Conservation (phyloP, 2,329 filamentous ascomycete species). For the Peltaster fructicola region DNA sequence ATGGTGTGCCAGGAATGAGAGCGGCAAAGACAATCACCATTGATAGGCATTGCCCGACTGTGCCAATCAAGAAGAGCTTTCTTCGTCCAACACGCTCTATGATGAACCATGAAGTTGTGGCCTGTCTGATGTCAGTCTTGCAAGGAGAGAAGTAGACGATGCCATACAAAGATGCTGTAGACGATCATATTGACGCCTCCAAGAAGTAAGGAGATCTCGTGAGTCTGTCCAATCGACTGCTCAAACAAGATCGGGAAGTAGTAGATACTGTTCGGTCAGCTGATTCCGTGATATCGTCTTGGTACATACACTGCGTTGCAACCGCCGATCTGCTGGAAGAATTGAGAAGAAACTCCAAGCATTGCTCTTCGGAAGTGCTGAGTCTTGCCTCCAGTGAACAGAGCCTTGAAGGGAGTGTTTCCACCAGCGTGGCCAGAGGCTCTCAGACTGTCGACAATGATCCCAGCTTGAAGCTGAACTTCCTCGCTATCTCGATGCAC, state of each 20-base stretch:
- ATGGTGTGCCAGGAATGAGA: constrained; percentile 16
- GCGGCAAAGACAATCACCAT: constrained; percentile 29
- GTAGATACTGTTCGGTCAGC: constrained; percentile 40
- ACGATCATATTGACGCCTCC: constrained; percentile 35
- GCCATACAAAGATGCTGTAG: too few relatives aligned
- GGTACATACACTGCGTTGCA: constrained; percentile 27
- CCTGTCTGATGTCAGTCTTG: too few relatives aligned
- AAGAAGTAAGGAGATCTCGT: constrained; percentile 24
- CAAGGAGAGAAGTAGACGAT: too few relatives aligned
- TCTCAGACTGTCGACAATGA: constrained; percentile 43
- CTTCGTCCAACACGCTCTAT: constrained; percentile 41
- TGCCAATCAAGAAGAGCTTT: constrained; percentile 24
- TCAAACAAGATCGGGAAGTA: constrained; percentile 24
- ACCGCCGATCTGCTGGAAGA: constrained; percentile 8
- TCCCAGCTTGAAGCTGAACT: constrained; percentile 42
- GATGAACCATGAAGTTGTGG: constrained; percentile 42
- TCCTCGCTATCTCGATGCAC: constrained; percentile 35
- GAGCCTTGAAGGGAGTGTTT: constrained; percentile 30
- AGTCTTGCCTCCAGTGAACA: constrained; percentile 46
- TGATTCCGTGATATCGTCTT: constrained; percentile 39
- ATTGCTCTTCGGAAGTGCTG: constrained; percentile 49
- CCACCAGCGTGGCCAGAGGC: constrained; percentile 24
- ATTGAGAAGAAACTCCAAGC: constrained; percentile 32
- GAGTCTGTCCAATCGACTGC: constrained; percentile 31
- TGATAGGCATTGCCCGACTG: constrained; percentile 33